Percentiles rank a stretch among this genome's conserved stretches.
phyloP scores from a whole-genome alignment of 106 monocot genomes.

The Vanilla planifolia region DNA sequence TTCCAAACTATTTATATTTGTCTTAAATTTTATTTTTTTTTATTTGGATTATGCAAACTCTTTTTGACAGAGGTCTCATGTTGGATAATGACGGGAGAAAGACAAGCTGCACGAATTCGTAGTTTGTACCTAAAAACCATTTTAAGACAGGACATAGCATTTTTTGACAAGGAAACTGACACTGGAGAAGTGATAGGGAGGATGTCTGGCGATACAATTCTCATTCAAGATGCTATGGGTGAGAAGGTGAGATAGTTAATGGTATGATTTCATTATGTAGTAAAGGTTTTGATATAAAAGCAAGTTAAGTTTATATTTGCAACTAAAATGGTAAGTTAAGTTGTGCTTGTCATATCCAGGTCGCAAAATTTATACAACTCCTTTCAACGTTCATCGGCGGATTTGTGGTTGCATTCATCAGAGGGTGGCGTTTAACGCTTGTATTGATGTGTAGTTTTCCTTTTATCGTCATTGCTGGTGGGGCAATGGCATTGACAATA shows the following conservation, averaged over 20 bases:
- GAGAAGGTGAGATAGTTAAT: slow-evolving; percentile 44
- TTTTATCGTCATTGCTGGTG: slow-evolving; percentile 40
- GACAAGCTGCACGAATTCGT: slow-evolving; percentile 66
- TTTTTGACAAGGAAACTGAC: slow-evolving; percentile 65
- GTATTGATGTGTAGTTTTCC: slow-evolving; percentile 60
- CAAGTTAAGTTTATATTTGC: too few relatives aligned
- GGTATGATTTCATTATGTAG: not conserved
- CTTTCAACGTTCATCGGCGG: slow-evolving; percentile 59
- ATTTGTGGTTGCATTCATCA: slow-evolving; percentile 47
- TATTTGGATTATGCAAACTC: slow-evolving; percentile 3
- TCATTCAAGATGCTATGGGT: slow-evolving; percentile 81
- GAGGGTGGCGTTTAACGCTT: slow-evolving; percentile 73
- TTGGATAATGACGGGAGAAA: slow-evolving; percentile 88
- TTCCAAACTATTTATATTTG: too few relatives aligned
- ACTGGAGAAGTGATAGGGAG: slow-evolving; percentile 72
- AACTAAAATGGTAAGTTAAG: too few relatives aligned
- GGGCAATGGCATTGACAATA: slow-evolving; percentile 28
- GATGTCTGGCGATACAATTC: slow-evolving; percentile 73
- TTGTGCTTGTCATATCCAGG: slow-evolving; percentile 29
- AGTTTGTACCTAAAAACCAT: slow-evolving; percentile 54
- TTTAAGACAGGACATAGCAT: slow-evolving; percentile 70
- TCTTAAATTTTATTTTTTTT: too few relatives aligned
- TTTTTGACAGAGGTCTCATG: slow-evolving; percentile 55
- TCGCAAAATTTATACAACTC: slow-evolving; percentile 66
- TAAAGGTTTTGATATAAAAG: not conserved